Conservation (phyloP, 202 grass and related monocot species). For the Bolboschoenoplectus hybrid region DNA sequence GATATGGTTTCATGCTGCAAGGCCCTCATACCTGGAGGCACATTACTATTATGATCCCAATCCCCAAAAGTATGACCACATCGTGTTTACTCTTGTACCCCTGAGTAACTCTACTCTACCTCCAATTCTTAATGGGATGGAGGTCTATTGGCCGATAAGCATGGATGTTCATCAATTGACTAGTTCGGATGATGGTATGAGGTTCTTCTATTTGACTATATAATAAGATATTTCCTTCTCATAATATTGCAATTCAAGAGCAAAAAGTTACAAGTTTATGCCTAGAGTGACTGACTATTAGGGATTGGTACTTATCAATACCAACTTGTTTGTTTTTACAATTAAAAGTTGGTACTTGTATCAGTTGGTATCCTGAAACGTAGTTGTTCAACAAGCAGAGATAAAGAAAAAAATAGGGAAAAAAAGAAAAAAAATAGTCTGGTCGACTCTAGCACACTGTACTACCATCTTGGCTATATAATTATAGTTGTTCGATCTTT, state of each 20-base stretch:
- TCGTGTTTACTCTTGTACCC: conserved; percentile 7
- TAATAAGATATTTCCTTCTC: too few species aligned
- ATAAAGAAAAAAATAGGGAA: not conserved
- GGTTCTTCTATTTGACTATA: not conserved
- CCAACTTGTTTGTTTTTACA: too few species aligned
- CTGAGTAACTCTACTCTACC: not conserved
- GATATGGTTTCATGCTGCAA: not conserved
- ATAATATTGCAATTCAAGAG: too few species aligned
- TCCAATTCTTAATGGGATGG: conserved; percentile 45
- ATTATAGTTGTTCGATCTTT: not conserved
- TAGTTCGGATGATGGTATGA: conserved; percentile 7
- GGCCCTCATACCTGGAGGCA: not conserved
- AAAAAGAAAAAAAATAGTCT: not conserved
- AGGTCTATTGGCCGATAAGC: conserved; percentile 27
- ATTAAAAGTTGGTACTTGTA: too few species aligned
- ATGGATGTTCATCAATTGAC: not conserved
- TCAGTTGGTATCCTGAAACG: too few species aligned
- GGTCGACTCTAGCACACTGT: not conserved
- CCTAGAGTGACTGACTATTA: too few species aligned
- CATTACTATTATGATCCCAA: not conserved
- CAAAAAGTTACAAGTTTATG: too few species aligned
- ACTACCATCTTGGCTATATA: not conserved
- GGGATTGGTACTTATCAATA: too few species aligned
- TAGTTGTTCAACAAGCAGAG: too few species aligned
- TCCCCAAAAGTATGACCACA: not conserved